Base-by-base conservation (phyloP, 306 rosid species). In the Ormosia emarginata region DNA sequence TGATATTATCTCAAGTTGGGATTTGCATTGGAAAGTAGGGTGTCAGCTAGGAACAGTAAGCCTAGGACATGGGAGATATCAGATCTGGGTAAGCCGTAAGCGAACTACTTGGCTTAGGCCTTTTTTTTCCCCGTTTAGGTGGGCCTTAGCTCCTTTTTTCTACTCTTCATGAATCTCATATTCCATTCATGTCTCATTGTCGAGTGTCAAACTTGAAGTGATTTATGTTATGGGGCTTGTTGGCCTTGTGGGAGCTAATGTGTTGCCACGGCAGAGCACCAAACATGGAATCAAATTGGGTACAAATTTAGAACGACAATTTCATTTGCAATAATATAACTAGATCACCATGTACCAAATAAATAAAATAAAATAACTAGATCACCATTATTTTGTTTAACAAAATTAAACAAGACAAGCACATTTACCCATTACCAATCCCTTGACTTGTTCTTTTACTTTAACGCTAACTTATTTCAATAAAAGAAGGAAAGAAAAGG, bases 131-230 rank as follows among this genome's bases (percentile, higher is more conserved):
- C 13, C 53, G 4, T 3, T 12, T n/a, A 12, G 4, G 18, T 50
- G 56, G 56, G 15, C 56, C 56, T 50, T 4, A 4, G 56, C 75
- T 67, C 5, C 37, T 47, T 46, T 7, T 56, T 29, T 11, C n/a
- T 6, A 44, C 59, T 70, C 75, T 30, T 70, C 43, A 30, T 30
- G 43, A 49, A 49, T 70, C 62, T 70, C 47, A 33, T 63, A 52
- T 71, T 71, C 46, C 77, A 71, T 71, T 33, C 62, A 71, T 8
- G n/a, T 13, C 47, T 71, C 62, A n/a, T 10, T 52, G 47, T 71
- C 77, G 36, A 50, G 32, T 50, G 77, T 71, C 77, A 52, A 71
- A 49, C 76, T 32, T 33, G 61, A 50, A 71, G 77, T 52, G 46
- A 32, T n/a, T 33, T 71, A 33, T 71, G 76, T 32, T 30, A 1